These are phyloP conservation scores for Fusarium protoensiforme DNA, from an alignment of 2,329 filamentous ascomycete genomes.

Conservation along the genomic window DNA sequence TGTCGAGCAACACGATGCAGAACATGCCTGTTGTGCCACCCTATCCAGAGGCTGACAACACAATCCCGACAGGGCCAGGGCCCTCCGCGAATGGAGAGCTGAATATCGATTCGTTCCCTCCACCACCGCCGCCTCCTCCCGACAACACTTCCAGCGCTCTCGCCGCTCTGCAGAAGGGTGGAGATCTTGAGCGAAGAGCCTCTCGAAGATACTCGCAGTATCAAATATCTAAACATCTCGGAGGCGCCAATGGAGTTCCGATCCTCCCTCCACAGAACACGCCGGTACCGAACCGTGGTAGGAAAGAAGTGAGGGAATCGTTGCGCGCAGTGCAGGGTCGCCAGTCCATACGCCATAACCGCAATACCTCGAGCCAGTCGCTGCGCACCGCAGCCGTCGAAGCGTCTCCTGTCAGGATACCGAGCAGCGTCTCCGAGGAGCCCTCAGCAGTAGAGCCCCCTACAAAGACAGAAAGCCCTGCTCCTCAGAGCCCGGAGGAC, in stretches of 20 bases:
- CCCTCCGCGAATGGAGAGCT: conserved; percentile 53
- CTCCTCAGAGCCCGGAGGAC: conserved; percentile 72
- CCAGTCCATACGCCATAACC: conserved; percentile 62
- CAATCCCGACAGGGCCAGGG: conserved; percentile 54
- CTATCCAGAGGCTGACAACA: conserved; percentile 71
- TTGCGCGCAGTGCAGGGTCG: conserved; percentile 74
- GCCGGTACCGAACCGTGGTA: conserved; percentile 85
- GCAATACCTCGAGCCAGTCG: conserved; percentile 59
- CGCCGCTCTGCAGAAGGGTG: conserved; percentile 89
- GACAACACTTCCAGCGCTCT: conserved; percentile 90
- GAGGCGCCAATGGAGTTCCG: conserved; percentile 83
- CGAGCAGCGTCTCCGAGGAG: conserved; percentile 73
- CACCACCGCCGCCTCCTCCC: conserved; percentile 73
- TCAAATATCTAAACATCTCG: conserved; percentile 94
- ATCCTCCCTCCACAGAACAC: conserved; percentile 87
- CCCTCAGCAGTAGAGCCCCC: conserved; percentile 41
- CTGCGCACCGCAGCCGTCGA: conserved; percentile 58
- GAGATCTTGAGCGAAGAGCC: conserved; percentile 90
- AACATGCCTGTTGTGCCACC: conserved; percentile 80
- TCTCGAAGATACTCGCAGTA: conserved; percentile 96
- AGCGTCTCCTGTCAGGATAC: conserved; percentile 69
- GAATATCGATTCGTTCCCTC: conserved; percentile 74
- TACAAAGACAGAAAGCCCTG: conserved; percentile 47
- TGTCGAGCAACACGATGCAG: conserved; percentile 82
- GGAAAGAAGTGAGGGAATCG: conserved; percentile 83